phyloP scores from a whole-genome alignment of 2,329 filamentous ascomycete species.

The Leptodontidium sp. region DNA sequence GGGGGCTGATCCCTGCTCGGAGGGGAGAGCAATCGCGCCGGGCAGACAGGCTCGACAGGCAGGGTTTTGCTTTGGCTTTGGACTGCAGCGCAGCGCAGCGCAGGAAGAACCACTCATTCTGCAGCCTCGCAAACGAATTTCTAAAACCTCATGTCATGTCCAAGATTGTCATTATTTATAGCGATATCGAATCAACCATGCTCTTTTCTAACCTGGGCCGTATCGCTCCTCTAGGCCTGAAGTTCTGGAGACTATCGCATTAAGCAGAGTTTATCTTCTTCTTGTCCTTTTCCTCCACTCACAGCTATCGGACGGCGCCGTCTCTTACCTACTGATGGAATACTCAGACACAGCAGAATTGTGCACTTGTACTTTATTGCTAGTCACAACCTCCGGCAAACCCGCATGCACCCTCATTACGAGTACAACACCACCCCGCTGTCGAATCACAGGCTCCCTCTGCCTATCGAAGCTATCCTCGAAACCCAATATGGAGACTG shows the following conservation, averaged over 20 bases:
- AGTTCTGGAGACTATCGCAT: no score
- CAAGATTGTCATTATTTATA: not conserved
- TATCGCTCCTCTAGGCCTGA: no score
- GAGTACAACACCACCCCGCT: not conserved
- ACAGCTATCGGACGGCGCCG: not conserved
- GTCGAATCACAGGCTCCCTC: not conserved
- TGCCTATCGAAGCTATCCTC: not conserved
- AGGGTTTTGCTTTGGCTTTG: not conserved
- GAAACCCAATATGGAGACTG: conserved; percentile 11
- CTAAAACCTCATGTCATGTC: conserved; percentile 8
- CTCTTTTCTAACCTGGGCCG: no score
- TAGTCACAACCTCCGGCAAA: not conserved
- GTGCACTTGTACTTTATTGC: not conserved
- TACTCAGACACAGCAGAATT: not conserved
- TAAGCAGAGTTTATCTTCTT: no score
- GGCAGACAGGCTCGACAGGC: not conserved
- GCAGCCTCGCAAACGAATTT: conserved; percentile 13
- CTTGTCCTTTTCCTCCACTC: not conserved
- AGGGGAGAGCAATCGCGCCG: conserved; percentile 3
- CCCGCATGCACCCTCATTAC: not conserved
- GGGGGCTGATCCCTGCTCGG: conserved; percentile 16
- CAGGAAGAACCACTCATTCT: not conserved
- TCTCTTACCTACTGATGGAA: no score
- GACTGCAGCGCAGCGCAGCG: not conserved
- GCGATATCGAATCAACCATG: no score